Conservation (phyloP, 129 eudicot genomes). For the Sambucus nigra region DNA sequence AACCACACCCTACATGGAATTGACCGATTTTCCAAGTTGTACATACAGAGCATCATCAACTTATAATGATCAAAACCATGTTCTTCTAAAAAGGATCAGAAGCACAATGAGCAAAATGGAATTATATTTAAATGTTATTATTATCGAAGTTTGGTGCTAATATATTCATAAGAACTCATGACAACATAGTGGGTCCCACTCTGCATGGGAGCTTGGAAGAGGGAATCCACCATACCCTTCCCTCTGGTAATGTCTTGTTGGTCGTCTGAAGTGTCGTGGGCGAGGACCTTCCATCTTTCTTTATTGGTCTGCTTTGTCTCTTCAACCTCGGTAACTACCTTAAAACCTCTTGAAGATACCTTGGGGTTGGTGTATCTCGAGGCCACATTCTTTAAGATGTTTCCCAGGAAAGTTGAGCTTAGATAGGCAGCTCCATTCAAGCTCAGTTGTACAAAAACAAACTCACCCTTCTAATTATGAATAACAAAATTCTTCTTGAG, state of each 20-base stretch:
- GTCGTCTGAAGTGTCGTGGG: slow-evolving; percentile 63
- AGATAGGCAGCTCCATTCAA: slow-evolving; percentile 59
- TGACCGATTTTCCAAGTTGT: slow-evolving; percentile 71
- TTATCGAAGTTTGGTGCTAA: slow-evolving; percentile 68
- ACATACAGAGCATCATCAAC: slow-evolving; percentile 25
- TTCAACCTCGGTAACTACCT: slow-evolving; percentile 42
- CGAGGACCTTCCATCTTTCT: slow-evolving; percentile 81
- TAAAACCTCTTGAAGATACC: slow-evolving; percentile 21
- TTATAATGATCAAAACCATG: not conserved
- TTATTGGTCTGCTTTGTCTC: slow-evolving; percentile 50
- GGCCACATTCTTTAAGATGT: slow-evolving; percentile 49
- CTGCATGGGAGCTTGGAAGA: slow-evolving; percentile 89
- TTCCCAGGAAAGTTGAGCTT: slow-evolving; percentile 61
- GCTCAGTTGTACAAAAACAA: slow-evolving; percentile 41
- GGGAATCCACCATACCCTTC: slow-evolving; percentile 79
- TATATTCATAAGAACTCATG: slow-evolving; percentile 76
- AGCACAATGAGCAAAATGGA: no score
- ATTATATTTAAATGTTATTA: slow-evolving; percentile 14
- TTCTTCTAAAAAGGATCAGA: no score
- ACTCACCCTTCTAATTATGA: not conserved
- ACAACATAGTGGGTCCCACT: slow-evolving; percentile 70
- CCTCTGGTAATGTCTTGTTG: slow-evolving; percentile 95
- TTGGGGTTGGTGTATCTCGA: slow-evolving; percentile 28
- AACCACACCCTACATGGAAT: no score
- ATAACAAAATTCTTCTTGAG: no score